Conservation (phyloP, 1,284 basidiomycete species). For the Cryptococcus sp. region DNA sequence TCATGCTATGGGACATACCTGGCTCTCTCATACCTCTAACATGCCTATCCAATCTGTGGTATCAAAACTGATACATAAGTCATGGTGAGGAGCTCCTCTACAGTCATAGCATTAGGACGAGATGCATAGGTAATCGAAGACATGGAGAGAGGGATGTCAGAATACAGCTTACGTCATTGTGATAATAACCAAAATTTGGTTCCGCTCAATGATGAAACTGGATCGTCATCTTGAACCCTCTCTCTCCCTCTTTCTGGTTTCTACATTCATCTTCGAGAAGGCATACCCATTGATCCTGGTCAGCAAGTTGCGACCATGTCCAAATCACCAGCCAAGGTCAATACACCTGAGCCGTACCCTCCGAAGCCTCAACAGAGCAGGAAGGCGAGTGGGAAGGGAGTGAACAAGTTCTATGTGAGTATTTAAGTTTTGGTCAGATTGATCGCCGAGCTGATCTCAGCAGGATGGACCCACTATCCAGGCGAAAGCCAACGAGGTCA, state of each 20-base stretch:
- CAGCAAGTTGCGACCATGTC: neutral
- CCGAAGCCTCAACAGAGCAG: neutral
- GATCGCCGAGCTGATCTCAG: neutral
- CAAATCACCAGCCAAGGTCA: neutral
- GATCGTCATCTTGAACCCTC: too few species aligned
- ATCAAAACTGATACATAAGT: too few species aligned
- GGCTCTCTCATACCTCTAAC: too few species aligned
- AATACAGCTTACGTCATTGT: too few species aligned
- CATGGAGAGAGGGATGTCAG: too few species aligned
- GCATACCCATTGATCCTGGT: neutral
- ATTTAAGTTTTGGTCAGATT: too few species aligned
- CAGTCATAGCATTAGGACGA: too few species aligned
- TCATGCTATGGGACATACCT: too few species aligned
- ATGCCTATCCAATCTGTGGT: too few species aligned
- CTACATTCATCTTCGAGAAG: neutral
- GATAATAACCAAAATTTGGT: neutral
- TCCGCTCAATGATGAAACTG: neutral
- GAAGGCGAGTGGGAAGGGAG: neutral
- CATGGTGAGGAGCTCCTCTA: too few species aligned
- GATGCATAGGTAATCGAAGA: too few species aligned
- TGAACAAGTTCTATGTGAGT: conserved; percentile 23
- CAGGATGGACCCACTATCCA: conserved; percentile 30
- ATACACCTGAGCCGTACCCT: neutral
- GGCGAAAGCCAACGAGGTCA: conserved; percentile 8
- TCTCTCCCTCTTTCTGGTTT: neutral